Percentiles rank a stretch among this genome's conserved stretches.
Conservation (phyloP, 2,329 filamentous ascomycete genomes). For the Geosmithia putterillii region DNA sequence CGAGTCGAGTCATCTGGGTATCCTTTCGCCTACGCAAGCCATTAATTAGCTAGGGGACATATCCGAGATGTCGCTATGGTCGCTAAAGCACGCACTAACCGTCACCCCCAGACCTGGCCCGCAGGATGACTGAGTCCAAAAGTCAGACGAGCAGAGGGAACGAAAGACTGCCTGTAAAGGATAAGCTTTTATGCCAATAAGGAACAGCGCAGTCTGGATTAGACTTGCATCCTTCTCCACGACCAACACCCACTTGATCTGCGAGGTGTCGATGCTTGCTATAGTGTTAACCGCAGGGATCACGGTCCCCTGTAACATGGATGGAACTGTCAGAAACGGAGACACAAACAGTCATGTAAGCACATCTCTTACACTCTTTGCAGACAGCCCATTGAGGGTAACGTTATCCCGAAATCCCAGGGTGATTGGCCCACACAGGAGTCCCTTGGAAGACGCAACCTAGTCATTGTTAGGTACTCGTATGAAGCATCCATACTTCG, state of each 20-base stretch:
- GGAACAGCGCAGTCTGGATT: background rate
- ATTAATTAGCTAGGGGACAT: background rate
- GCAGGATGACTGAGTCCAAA: conserved; percentile 34
- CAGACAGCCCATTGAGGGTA: conserved; percentile 15
- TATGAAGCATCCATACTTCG: background rate
- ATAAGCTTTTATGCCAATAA: conserved; percentile 5
- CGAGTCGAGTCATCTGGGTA: conserved; percentile 67
- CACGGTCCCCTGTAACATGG: conserved; percentile 47
- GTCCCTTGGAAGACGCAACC: conserved; percentile 63
- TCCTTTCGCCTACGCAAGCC: conserved; percentile 56
- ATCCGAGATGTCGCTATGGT: background rate
- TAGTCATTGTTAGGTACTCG: conserved; percentile 18
- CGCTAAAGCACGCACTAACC: conserved; percentile 31
- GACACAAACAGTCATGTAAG: background rate
- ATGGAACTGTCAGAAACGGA: background rate
- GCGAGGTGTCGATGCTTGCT: conserved; percentile 32
- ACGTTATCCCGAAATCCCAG: conserved; percentile 33
- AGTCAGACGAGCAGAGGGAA: conserved; percentile 44
- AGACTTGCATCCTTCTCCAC: conserved; percentile 62
- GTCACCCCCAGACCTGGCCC: conserved; percentile 57
- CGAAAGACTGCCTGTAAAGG: conserved; percentile 57
- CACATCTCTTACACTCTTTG: conserved; percentile 13
- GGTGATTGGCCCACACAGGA: conserved; percentile 47
- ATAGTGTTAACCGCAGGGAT: conserved; percentile 44
- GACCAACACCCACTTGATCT: conserved; percentile 53